A percentile compares a stretch with the other conserved stretches of the same genome.
phyloP scores from a whole-genome alignment of 164 flowering plant species.

The Platanus orientalis region DNA sequence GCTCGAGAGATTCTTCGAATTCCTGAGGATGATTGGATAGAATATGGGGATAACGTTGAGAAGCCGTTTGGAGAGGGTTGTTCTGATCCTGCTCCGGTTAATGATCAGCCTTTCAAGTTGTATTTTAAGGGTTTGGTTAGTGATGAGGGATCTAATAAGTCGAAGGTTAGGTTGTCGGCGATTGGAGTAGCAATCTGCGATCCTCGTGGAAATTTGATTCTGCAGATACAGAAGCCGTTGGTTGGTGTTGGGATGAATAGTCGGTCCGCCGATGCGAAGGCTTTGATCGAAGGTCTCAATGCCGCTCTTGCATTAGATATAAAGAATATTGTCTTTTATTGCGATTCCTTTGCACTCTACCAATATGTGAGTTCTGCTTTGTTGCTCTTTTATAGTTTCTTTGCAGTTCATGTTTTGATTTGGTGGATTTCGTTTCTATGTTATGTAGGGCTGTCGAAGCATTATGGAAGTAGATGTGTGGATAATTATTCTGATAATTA shows the following conservation, averaged over 20 bases:
- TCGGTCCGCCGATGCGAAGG: conserved; percentile 38
- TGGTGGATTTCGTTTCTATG: background rate
- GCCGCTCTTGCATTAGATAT: conserved; percentile 53
- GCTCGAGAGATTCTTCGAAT: conserved; percentile 39
- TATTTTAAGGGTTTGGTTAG: conserved; percentile 72
- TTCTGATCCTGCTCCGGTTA: background rate
- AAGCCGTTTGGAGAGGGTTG: conserved; percentile 45
- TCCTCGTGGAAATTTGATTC: conserved; percentile 34
- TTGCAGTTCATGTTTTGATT: background rate
- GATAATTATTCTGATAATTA: too few species aligned
- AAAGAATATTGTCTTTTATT: conserved; percentile 35
- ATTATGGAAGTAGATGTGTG: too few species aligned
- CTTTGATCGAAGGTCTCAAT: conserved; percentile 63
- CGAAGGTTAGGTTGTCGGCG: conserved; percentile 12
- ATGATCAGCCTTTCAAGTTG: conserved; percentile 25
- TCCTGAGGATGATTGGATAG: conserved; percentile 47
- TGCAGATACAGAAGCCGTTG: conserved; percentile 49
- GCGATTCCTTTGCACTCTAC: conserved; percentile 41
- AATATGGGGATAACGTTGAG: conserved; percentile 40
- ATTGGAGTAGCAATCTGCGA: conserved; percentile 74
- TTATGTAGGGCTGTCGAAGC: too few species aligned
- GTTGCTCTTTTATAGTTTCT: background rate
- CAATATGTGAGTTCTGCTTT: conserved; percentile 47
- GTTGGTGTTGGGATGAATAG: conserved; percentile 24
- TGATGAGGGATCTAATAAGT: conserved; percentile 30